Percentiles rank a stretch among this genome's conserved stretches.
Conservation (phyloP, 768 basidiomycete species). For the Mycena vitilis region DNA sequence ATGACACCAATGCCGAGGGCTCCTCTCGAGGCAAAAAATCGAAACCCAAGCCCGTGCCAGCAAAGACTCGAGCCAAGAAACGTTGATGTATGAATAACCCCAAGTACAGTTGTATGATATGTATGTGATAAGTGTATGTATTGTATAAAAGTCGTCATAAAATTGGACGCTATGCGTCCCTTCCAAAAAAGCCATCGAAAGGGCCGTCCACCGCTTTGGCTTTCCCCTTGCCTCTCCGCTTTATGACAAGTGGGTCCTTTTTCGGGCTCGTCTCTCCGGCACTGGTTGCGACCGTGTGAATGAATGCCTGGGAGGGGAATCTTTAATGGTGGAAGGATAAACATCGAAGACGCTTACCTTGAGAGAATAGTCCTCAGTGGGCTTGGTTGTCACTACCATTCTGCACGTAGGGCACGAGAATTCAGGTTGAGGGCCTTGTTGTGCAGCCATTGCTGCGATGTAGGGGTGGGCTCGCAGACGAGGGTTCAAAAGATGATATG, state of each 20-base stretch:
- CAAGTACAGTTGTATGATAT: slow-evolving; percentile 22
- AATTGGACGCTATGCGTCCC: slow-evolving; percentile 9
- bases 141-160: neutral
- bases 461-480: slow-evolving; percentile 43
- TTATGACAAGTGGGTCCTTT: slow-evolving; percentile 37
- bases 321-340: no score
- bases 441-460: slow-evolving; percentile 42
- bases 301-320: slow-evolving; percentile 41
- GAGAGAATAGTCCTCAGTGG: slow-evolving; percentile 70
- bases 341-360: slow-evolving; percentile 49
- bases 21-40: slow-evolving; percentile 50
- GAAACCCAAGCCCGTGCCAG: slow-evolving; percentile 47
- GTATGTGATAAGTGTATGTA: slow-evolving; percentile 6
- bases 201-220: slow-evolving; percentile 42
- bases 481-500: slow-evolving; percentile 38
- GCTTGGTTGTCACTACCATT: slow-evolving; percentile 57
- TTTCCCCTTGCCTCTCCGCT: slow-evolving; percentile 39
- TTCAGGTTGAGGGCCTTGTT: slow-evolving; percentile 52
- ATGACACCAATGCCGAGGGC: slow-evolving; percentile 66
- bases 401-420: slow-evolving; percentile 81
- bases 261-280: slow-evolving; percentile 61
- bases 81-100: slow-evolving; percentile 40
- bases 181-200: slow-evolving; percentile 62
- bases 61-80: slow-evolving; percentile 58
- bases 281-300: slow-evolving; percentile 60